Percentiles rank a stretch among this genome's conserved stretches.
phyloP scores from a whole-genome alignment of 768 basidiomycete species.

The Amanita subjunquillea region DNA sequence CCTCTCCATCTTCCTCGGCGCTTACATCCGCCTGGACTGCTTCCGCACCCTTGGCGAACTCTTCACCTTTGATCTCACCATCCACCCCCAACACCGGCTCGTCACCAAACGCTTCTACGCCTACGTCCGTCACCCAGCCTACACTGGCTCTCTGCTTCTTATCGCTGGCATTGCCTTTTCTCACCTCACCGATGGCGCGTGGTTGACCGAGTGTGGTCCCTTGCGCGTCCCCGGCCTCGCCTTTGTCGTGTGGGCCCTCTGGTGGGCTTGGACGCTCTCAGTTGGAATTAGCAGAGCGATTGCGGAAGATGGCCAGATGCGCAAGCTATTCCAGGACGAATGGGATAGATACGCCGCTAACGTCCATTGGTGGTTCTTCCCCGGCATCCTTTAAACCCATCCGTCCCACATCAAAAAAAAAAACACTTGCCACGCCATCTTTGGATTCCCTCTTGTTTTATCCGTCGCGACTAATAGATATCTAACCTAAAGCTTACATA shows the following conservation, averaged over 20 bases:
- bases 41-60: constrained; percentile 41
- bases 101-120: constrained; percentile 40
- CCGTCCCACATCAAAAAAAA: too few species aligned
- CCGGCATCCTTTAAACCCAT: constrained; percentile 25
- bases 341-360: constrained; percentile 37
- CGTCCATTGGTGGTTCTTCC: constrained; percentile 42
- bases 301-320: constrained; percentile 42
- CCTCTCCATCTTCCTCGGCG: constrained; percentile 29
- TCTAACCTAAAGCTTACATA: too few species aligned
- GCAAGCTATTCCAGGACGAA: constrained; percentile 30
- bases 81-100: constrained; percentile 40
- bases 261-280: constrained; percentile 41
- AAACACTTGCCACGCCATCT: too few species aligned
- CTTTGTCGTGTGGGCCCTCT: constrained; percentile 23
- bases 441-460: too few species aligned
- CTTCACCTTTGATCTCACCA: constrained; percentile 51
- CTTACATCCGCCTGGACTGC: constrained; percentile 40
- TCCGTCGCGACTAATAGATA: too few species aligned
- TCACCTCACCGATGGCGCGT: constrained; percentile 36
- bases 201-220: constrained; percentile 34
- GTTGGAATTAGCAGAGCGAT: constrained; percentile 37
- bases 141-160: constrained; percentile 42
- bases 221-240: constrained; percentile 14
- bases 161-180: constrained; percentile 35
- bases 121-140: constrained; percentile 46